Evolutionary conservation across 2,329 filamentous ascomycete genomes (phyloP).

Genomic region (Colletotrichum sp.): DNA sequence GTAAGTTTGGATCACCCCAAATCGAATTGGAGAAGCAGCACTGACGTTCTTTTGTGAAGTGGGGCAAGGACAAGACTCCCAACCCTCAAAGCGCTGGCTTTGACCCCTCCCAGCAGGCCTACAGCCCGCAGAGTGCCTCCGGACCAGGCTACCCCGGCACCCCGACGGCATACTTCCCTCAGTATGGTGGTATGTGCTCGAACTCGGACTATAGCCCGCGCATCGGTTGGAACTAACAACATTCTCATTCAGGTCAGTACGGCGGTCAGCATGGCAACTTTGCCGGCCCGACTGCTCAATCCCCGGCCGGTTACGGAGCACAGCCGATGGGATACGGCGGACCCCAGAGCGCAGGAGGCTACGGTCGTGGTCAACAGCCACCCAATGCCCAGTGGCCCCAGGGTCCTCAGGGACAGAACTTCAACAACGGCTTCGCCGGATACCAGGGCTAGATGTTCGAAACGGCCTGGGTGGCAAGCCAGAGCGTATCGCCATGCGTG

Average conservation of each 20-base stretch:
- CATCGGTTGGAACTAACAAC: slow-evolving; percentile 28
- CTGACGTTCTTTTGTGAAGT: slow-evolving; percentile 57
- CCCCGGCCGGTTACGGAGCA: slow-evolving; percentile 66
- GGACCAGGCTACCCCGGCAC: slow-evolving; percentile 78
- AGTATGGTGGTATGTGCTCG: slow-evolving; percentile 77
- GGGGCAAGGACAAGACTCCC: slow-evolving; percentile 98
- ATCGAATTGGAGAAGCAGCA: slow-evolving; percentile 2
- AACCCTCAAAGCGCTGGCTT: slow-evolving; percentile 72
- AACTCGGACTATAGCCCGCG: background rate
- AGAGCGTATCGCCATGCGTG: background rate
- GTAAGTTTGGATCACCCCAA: slow-evolving; percentile 63
- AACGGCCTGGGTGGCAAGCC: background rate
- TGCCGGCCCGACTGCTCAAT: slow-evolving; percentile 64
- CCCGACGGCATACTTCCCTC: slow-evolving; percentile 85
- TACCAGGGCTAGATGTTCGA: slow-evolving; percentile 59
- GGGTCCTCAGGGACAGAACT: slow-evolving; percentile 57
- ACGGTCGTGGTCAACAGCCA: slow-evolving; percentile 75
- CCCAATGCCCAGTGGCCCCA: slow-evolving; percentile 62
- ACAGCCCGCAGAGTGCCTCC: slow-evolving; percentile 76
- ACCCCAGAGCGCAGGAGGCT: slow-evolving; percentile 80
- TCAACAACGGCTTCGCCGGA: slow-evolving; percentile 66
- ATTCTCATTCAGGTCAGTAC: slow-evolving; percentile 48
- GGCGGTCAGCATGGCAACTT: slow-evolving; percentile 73
- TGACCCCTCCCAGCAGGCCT: slow-evolving; percentile 74
- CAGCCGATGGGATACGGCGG: slow-evolving; percentile 75